phyloP scores from a whole-genome alignment of 768 basidiomycete genomes.

The Collybiopsis confluens region DNA sequence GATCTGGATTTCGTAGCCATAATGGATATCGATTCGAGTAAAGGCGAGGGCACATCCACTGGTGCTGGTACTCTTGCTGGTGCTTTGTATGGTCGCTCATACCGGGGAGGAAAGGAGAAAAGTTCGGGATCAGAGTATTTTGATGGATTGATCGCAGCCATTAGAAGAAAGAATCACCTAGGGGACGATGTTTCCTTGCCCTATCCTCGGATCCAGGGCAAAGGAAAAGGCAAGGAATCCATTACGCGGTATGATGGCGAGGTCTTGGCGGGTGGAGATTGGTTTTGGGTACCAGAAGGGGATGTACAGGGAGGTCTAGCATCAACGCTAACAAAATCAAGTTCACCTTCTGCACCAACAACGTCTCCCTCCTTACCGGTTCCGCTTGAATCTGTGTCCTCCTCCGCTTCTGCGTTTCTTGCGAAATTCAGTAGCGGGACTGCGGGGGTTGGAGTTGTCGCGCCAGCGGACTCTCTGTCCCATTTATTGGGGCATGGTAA shows the following conservation, averaged over 20 bases:
- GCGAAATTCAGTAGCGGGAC: not conserved
- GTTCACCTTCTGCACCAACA: slow-evolving; percentile 12
- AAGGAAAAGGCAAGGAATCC: slow-evolving; percentile 60
- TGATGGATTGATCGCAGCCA: slow-evolving; percentile 4
- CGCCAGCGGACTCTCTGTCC: too few relatives aligned
- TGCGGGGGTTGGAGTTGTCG: too few relatives aligned
- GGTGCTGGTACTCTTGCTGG: slow-evolving; percentile 5
- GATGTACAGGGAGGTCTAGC: not conserved
- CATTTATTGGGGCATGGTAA: too few relatives aligned
- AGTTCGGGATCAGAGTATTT: slow-evolving; percentile 5
- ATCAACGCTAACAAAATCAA: slow-evolving; percentile 16
- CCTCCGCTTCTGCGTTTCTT: slow-evolving; percentile 2
- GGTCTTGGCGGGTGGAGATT: slow-evolving; percentile 35
- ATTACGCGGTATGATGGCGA: slow-evolving; percentile 54
- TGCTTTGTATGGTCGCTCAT: not conserved
- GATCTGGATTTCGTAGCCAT: not conserved
- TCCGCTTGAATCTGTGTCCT: not conserved
- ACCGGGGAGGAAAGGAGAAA: not conserved
- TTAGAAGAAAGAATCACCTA: slow-evolving; percentile 10
- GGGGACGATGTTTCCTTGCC: slow-evolving; percentile 13
- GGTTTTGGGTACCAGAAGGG: slow-evolving; percentile 19
- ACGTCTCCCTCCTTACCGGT: slow-evolving; percentile 15
- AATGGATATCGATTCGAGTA: not conserved
- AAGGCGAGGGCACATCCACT: slow-evolving; percentile 6
- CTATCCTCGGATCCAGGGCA: slow-evolving; percentile 51